phyloP scores from a whole-genome alignment of 257 asterid genomes.

The Solanum corneliomulleri region DNA sequence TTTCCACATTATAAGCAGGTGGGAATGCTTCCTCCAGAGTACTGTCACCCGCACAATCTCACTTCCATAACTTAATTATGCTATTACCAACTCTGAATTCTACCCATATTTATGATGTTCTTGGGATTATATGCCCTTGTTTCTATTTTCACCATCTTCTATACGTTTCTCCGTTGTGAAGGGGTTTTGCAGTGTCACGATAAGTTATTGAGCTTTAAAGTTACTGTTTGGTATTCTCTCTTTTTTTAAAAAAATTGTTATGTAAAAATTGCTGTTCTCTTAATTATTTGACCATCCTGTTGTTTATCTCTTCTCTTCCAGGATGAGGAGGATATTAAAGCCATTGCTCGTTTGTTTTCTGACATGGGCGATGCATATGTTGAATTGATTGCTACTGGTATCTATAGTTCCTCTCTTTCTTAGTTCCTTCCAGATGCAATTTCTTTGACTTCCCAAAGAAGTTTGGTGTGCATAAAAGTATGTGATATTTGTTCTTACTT shows the following conservation, averaged over 20 bases:
- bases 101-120: neutral
- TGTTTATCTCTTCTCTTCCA: constrained; percentile 24
- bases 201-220: neutral
- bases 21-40: neutral
- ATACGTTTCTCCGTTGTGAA: neutral
- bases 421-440: neutral
- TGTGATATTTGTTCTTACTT: neutral
- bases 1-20: neutral
- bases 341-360: constrained; percentile 94
- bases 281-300: neutral
- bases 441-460: neutral
- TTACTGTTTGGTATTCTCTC: neutral
- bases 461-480: neutral
- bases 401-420: neutral
- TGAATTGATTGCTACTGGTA: constrained; percentile 96
- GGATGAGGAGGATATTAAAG: constrained; percentile 99
- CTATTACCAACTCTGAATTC: neutral
- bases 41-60: neutral
- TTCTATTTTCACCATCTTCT: neutral
- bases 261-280: neutral
- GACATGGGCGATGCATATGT: constrained; percentile 98
- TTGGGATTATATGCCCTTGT: neutral
- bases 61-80: neutral
- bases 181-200: neutral
- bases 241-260: too few relatives aligned